A percentile compares a stretch with the other conserved stretches of the same genome.
phyloP scores from a whole-genome alignment of 1,284 basidiomycete genomes.

The Inonotus obliquus region DNA sequence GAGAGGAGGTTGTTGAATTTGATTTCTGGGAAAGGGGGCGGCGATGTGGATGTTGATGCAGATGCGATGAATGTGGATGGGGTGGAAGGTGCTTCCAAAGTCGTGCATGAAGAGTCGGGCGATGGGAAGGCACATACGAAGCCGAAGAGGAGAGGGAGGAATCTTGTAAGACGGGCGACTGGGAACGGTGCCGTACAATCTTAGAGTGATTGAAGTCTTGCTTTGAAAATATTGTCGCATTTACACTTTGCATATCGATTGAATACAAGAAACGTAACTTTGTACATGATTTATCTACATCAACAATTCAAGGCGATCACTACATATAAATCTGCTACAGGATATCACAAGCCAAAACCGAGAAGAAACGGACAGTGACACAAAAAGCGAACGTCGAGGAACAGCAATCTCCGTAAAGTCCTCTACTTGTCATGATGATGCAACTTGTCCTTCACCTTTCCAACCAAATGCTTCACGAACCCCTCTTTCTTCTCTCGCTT shows the following conservation, averaged over 20 bases:
- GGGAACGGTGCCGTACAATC: not conserved
- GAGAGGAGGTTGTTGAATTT: slow-evolving; percentile 43
- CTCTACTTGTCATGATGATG: not conserved
- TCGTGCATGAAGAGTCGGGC: not conserved
- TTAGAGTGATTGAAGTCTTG: not conserved
- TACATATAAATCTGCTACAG: too few species aligned
- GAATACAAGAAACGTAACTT: not conserved
- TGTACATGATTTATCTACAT: too few species aligned
- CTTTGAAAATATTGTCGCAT: not conserved
- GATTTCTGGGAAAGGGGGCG: slow-evolving; percentile 20
- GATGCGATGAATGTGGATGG: not conserved
- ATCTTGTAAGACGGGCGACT: slow-evolving; percentile 15
- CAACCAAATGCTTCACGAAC: not conserved
- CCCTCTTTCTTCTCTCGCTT: slow-evolving; percentile 2
- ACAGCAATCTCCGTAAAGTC: too few species aligned
- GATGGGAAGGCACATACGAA: slow-evolving; percentile 7
- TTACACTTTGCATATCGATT: not conserved
- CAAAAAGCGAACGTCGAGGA: too few species aligned
- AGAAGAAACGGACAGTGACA: too few species aligned
- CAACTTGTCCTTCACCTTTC: slow-evolving; percentile 10
- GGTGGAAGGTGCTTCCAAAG: not conserved
- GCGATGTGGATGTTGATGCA: not conserved
- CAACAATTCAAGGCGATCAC: too few species aligned
- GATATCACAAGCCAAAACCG: too few species aligned
- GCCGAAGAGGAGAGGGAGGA: slow-evolving; percentile 13